Evolutionary conservation across 2,329 filamentous ascomycete species (phyloP).

Genomic region (Immersiporthe knoxdaviesiana): DNA sequence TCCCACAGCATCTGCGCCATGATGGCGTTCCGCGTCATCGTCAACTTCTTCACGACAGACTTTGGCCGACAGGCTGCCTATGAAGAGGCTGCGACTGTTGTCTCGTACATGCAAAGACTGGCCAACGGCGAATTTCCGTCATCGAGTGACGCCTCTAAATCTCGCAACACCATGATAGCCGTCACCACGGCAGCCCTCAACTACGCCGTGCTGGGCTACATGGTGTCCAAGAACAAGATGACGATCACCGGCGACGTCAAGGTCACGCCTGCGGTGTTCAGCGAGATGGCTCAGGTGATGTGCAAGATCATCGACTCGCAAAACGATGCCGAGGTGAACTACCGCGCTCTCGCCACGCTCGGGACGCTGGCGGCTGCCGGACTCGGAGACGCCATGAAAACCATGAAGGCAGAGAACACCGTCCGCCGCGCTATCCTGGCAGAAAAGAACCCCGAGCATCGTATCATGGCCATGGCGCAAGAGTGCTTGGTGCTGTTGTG

Average conservation of each 20-base stretch:
- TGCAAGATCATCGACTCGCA: slow-evolving; percentile 66
- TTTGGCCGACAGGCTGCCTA: slow-evolving; percentile 70
- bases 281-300: slow-evolving; percentile 56
- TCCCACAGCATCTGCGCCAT: slow-evolving; percentile 81
- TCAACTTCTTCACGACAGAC: slow-evolving; percentile 79
- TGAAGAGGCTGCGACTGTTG: slow-evolving; percentile 60
- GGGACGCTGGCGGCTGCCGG: slow-evolving; percentile 74
- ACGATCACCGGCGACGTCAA: slow-evolving; percentile 37
- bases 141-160: no score
- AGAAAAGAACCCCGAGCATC: slow-evolving; percentile 49
- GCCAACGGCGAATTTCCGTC: slow-evolving; percentile 55
- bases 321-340: slow-evolving; percentile 80
- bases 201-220: slow-evolving; percentile 72
- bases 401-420: slow-evolving; percentile 46
- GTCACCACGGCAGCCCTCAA: slow-evolving; percentile 84
- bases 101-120: slow-evolving; percentile 66
- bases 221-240: slow-evolving; percentile 46
- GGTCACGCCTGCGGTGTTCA: slow-evolving; percentile 49
- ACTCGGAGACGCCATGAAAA: slow-evolving; percentile 47
- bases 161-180: slow-evolving; percentile 83
- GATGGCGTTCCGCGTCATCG: slow-evolving; percentile 80
- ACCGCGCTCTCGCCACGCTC: slow-evolving; percentile 78
- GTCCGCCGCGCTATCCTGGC: slow-evolving; percentile 45
- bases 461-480: slow-evolving; percentile 50
- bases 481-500: slow-evolving; percentile 49